These are phyloP conservation scores for Globisporangium paroecandrum DNA, from an alignment of 352 stramenopile species.

Conservation along the genomic window DNA sequence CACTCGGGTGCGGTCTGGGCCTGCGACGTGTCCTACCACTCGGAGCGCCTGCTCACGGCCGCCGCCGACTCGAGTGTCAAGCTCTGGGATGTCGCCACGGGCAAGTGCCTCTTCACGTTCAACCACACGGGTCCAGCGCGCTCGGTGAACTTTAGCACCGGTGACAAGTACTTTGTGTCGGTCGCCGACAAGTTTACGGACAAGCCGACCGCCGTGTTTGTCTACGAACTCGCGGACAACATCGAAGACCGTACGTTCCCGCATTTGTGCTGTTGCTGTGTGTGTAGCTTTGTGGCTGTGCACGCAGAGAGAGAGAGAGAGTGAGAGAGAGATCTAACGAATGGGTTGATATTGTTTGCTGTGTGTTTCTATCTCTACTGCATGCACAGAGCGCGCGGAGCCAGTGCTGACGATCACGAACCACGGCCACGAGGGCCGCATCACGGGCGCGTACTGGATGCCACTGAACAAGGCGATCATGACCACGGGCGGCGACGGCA, in stretches of 20 bases:
- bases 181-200: conserved; percentile 85
- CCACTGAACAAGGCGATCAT: conserved; percentile 85
- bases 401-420: conserved; percentile 75
- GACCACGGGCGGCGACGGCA: conserved; percentile 79
- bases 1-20: conserved; percentile 97
- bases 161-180: conserved; percentile 82
- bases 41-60: conserved; percentile 93
- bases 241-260: conserved; percentile 50
- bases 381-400: conserved; percentile 39
- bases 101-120: conserved; percentile 86
- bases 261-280: background rate
- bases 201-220: conserved; percentile 67
- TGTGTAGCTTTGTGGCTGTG: background rate
- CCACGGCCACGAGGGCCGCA: conserved; percentile 73
- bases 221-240: conserved; percentile 78
- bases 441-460: conserved; percentile 85
- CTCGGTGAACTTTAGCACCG: conserved; percentile 85
- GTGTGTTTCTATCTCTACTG: background rate
- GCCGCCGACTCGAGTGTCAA: conserved; percentile 92
- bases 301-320: background rate
- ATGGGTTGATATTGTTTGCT: conserved; percentile 12
- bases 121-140: conserved; percentile 74
- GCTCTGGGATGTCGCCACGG: conserved; percentile 91
- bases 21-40: conserved; percentile 93
- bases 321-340: background rate